Evolutionary conservation across 2,329 filamentous ascomycete genomes (phyloP), one percentile per base, ranked within the genome.

Genomic region (Cercospora canescens): DNA sequence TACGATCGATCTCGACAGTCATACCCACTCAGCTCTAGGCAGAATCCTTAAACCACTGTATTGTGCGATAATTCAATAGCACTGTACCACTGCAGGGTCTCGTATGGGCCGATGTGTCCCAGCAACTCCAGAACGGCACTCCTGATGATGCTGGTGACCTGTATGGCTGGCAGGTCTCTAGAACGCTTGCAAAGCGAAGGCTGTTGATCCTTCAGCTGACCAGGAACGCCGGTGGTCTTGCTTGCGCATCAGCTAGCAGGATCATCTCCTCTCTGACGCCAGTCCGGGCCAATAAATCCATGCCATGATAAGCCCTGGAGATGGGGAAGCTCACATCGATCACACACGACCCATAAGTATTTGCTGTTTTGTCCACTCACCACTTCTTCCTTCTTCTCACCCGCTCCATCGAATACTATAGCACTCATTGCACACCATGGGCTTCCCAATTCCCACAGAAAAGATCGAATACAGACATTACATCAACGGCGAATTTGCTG

Each of bases 401-500:
- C 21, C 30, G 6, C 30, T 18, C 7, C 9, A 37, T 18, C 14
- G 37, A 48, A 26, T 0, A 48, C 6, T 21, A 5, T 48, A 16
- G 4, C 7, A 3, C 7, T 48, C 18, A 28, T 50, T 24, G 14
- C 45, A 50, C 45, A 28, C n/a, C 8, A 73, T 73, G 70, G 56
- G 56, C 52, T 70, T 70, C 54, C 69, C 69, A 18, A 70, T 68
- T 50, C 67, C 67, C 26, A 32, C 69, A 16, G 69, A 72, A 14
- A 70, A 76, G 63, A 75, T 77, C 64, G 76, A 81, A 66, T 78
- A 76, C 28, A 77, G 79, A 18, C 77, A 85, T 62, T 84, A 84
- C 70, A 85, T 86, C 74, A 83, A 86, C 71, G 82, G 83, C 71
- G 79, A 82, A 80, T 82, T 84, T 69, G 77, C 81, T 30, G 75